Percentiles rank a stretch among this genome's conserved stretches.
These are phyloP conservation scores for Coemansia sp. DNA, from an alignment of 192 early-diverging fungal species.

Conservation along the genomic window DNA sequence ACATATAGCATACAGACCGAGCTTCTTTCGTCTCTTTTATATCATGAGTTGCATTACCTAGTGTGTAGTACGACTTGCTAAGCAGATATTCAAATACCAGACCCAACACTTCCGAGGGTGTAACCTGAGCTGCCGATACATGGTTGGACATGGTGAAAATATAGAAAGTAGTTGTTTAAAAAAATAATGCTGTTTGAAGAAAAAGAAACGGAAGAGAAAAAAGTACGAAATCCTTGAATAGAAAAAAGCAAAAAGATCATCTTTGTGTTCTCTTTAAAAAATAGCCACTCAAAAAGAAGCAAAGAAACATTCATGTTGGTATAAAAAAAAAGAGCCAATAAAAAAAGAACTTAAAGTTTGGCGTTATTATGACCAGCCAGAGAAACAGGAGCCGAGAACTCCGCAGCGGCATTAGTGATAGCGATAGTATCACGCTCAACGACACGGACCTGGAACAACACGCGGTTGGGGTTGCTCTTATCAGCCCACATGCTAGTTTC, in stretches of 20 bases:
- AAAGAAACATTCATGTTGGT: background rate
- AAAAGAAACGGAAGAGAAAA: background rate
- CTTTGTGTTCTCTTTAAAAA: no score
- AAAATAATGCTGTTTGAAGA: background rate
- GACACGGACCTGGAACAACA: conserved; percentile 93
- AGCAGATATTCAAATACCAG: background rate
- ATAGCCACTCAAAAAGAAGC: no score
- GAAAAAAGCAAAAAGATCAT: background rate
- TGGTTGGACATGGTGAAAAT: background rate
- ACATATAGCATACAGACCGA: background rate
- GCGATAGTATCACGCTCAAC: conserved; percentile 92
- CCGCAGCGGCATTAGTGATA: conserved; percentile 91
- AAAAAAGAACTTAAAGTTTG: conserved; percentile 35
- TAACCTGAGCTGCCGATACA: background rate
- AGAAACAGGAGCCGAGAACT: conserved; percentile 59
- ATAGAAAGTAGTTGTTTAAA: background rate
- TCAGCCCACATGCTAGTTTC: conserved; percentile 95
- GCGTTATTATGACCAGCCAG: conserved; percentile 20
- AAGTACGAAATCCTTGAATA: background rate
- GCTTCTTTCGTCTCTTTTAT: background rate
- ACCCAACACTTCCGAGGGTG: background rate
- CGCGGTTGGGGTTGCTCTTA: conserved; percentile 74
- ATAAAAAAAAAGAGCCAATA: background rate
- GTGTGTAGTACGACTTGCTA: background rate
- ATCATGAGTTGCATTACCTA: background rate